phyloP scores from a whole-genome alignment of 139 green algal species.

The Trebouxia sp. region DNA sequence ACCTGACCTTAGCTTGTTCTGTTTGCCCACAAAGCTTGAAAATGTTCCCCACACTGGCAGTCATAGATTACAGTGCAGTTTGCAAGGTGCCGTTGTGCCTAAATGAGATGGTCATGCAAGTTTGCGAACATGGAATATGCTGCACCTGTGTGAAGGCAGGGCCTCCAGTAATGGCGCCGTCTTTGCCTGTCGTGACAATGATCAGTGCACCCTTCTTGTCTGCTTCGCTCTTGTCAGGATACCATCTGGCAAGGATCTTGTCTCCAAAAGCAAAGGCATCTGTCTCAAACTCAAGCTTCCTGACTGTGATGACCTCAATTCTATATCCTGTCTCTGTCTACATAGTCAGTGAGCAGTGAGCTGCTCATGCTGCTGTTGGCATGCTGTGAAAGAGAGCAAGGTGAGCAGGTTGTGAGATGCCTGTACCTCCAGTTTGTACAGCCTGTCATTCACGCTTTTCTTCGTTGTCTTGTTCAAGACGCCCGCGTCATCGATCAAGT shows the following conservation, averaged over 20 bases:
- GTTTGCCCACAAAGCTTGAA: too few species aligned
- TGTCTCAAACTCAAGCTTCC: slow-evolving; percentile 93
- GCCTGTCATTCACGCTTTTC: slow-evolving; percentile 70
- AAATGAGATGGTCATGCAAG: too few species aligned
- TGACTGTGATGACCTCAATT: slow-evolving; percentile 89
- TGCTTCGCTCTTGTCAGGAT: slow-evolving; percentile 66
- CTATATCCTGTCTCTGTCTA: slow-evolving; percentile 78
- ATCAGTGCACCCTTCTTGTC: slow-evolving; percentile 93
- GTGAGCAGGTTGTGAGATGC: not conserved
- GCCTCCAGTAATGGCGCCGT: slow-evolving; percentile 92
- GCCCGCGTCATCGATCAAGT: slow-evolving; percentile 90
- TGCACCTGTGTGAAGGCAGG: slow-evolving; percentile 70
- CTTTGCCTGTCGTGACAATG: slow-evolving; percentile 92
- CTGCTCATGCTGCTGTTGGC: not conserved
- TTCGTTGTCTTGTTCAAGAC: slow-evolving; percentile 81
- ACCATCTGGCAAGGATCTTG: slow-evolving; percentile 87
- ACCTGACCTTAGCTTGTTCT: too few species aligned
- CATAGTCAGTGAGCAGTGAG: not conserved
- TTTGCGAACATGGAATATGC: not conserved
- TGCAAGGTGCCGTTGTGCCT: too few species aligned
- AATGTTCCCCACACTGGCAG: too few species aligned
- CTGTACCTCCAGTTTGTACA: slow-evolving; percentile 79
- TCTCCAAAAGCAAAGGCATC: slow-evolving; percentile 95
- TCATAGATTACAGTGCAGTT: too few species aligned
- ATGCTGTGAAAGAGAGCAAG: not conserved